phyloP scores from a whole-genome alignment of 2,329 filamentous ascomycete species.

The Paraconiothyrium sp. region DNA sequence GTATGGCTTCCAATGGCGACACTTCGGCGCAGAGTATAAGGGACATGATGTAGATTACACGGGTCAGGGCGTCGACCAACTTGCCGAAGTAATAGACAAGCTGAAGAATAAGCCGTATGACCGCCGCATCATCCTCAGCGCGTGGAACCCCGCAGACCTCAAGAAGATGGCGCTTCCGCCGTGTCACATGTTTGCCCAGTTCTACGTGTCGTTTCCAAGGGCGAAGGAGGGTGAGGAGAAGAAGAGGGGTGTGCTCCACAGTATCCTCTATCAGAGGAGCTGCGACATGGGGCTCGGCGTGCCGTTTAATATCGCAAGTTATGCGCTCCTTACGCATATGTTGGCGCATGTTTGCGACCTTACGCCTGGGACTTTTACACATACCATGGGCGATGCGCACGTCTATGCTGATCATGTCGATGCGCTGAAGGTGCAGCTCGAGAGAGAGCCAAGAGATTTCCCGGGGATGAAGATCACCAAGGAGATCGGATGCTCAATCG shows the following conservation, averaged over 20 bases:
- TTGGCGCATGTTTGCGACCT: constrained; percentile 86
- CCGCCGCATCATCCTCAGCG: constrained; percentile 85
- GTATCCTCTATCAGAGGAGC: constrained; percentile 89
- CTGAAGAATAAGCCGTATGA: constrained; percentile 86
- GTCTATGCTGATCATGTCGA: constrained; percentile 94
- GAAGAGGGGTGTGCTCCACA: constrained; percentile 77
- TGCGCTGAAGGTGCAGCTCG: constrained; percentile 81
- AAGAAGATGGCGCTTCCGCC: constrained; percentile 90
- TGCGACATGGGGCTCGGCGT: constrained; percentile 98
- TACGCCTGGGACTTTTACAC: constrained; percentile 85
- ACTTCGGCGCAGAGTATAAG: constrained; percentile 92
- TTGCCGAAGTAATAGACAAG: constrained; percentile 89
- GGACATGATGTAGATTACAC: constrained; percentile 76
- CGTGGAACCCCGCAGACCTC: constrained; percentile 92
- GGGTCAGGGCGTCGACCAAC: constrained; percentile 90
- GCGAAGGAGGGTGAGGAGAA: constrained; percentile 40
- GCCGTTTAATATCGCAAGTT: constrained; percentile 96
- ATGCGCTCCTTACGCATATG: constrained; percentile 95
- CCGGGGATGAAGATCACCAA: constrained; percentile 78
- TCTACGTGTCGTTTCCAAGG: constrained; percentile 82
- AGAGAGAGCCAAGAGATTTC: constrained; percentile 81
- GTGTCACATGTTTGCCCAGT: constrained; percentile 98
- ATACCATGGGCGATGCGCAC: constrained; percentile 98
- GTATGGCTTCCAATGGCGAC: constrained; percentile 98
- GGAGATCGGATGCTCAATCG: constrained; percentile 77